Evolutionary conservation across 2,329 filamentous ascomycete species (phyloP).

Genomic region (Pyrenochaeta sp.): DNA sequence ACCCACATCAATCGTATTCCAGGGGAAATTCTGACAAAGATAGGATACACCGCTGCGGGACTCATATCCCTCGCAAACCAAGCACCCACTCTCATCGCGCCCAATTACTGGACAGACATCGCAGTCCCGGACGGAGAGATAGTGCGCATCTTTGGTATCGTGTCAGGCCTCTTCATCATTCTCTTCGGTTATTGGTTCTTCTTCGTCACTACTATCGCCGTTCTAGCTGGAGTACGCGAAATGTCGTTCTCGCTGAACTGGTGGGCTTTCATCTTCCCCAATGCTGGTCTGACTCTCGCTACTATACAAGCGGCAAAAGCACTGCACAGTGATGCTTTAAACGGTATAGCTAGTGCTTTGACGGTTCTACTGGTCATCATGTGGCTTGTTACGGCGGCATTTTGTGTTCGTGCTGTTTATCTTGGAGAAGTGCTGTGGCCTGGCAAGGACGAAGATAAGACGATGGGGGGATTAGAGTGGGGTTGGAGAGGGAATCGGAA

Average conservation of each 20-base stretch:
- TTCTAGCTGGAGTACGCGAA: slow-evolving; percentile 49
- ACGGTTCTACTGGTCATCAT: slow-evolving; percentile 63
- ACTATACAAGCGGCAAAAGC: slow-evolving; percentile 65
- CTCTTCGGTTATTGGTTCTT: slow-evolving; percentile 62
- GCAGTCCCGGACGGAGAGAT: slow-evolving; percentile 45
- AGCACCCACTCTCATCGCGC: slow-evolving; percentile 48
- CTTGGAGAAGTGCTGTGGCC: slow-evolving; percentile 64
- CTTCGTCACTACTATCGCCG: slow-evolving; percentile 52
- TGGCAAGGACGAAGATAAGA: slow-evolving; percentile 53
- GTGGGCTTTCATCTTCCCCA: slow-evolving; percentile 74
- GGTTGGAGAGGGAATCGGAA: slow-evolving; percentile 32
- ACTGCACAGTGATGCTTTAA: slow-evolving; percentile 62
- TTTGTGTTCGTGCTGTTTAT: slow-evolving; percentile 61
- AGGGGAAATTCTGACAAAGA: slow-evolving; percentile 59
- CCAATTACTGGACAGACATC: slow-evolving; percentile 45
- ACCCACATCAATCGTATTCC: too few species aligned
- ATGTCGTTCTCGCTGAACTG: slow-evolving; percentile 50
- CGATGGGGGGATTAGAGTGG: slow-evolving; percentile 35
- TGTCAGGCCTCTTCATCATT: slow-evolving; percentile 57
- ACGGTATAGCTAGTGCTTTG: slow-evolving; percentile 64
- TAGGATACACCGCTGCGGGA: slow-evolving; percentile 48
- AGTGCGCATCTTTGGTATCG: slow-evolving; percentile 54
- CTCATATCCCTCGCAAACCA: slow-evolving; percentile 58
- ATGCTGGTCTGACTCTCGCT: slow-evolving; percentile 69
- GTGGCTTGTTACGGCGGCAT: slow-evolving; percentile 63